These are phyloP conservation scores for Metschnikowia matae DNA, from an alignment of 805 yeast genomes.

Conservation along the genomic window DNA sequence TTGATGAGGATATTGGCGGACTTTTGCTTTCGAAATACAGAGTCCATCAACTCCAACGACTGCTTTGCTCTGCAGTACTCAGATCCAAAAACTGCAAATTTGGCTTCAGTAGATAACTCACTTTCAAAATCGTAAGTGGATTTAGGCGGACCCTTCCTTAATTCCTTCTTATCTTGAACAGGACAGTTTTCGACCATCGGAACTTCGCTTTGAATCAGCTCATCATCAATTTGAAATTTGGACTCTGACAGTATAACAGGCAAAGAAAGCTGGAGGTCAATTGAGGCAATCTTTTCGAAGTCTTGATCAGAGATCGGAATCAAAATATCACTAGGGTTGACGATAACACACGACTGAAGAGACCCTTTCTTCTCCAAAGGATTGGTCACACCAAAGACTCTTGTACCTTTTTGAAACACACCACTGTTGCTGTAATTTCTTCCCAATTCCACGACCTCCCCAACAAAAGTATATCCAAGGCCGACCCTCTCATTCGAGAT, in stretches of 20 bases:
- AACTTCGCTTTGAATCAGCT: not conserved
- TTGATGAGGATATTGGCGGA: slow-evolving; percentile 34
- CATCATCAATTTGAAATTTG: slow-evolving; percentile 12
- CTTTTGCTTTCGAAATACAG: slow-evolving; percentile 9
- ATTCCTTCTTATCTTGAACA: not conserved
- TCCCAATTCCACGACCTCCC: slow-evolving; percentile 56
- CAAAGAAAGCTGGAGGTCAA: slow-evolving; percentile 24
- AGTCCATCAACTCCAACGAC: slow-evolving; percentile 25
- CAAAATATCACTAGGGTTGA: slow-evolving; percentile 43
- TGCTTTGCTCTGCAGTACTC: slow-evolving; percentile 38
- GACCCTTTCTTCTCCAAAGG: slow-evolving; percentile 55
- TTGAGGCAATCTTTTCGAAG: slow-evolving; percentile 16
- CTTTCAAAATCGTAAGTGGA: slow-evolving; percentile 6
- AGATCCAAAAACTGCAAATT: slow-evolving; percentile 29
- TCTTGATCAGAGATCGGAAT: slow-evolving; percentile 25
- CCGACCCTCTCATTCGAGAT: slow-evolving; percentile 55
- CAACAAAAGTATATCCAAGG: slow-evolving; percentile 68
- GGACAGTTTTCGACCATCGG: not conserved
- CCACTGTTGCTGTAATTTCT: slow-evolving; percentile 24
- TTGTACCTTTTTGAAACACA: slow-evolving; percentile 51
- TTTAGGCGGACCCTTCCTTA: slow-evolving; percentile 1
- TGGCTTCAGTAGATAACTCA: slow-evolving; percentile 29
- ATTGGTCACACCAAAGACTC: slow-evolving; percentile 58
- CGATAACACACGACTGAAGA: slow-evolving; percentile 50
- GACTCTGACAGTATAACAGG: slow-evolving; percentile 2